Percentiles rank a stretch among this genome's conserved stretches.
phyloP scores from a whole-genome alignment of 306 rosid genomes.

The Rubus parviflorus region DNA sequence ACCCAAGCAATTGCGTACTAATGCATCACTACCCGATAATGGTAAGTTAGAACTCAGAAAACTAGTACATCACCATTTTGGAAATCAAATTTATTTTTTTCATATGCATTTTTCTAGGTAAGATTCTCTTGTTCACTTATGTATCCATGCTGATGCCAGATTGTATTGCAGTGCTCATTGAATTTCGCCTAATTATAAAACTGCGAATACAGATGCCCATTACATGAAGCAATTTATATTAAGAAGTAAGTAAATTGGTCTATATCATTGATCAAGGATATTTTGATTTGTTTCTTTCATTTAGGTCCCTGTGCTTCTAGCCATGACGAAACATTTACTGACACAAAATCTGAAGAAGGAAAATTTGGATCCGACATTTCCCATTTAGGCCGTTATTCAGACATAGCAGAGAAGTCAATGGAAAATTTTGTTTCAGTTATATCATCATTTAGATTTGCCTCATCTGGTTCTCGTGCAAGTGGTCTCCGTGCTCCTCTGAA shows the following conservation, averaged over 20 bases:
- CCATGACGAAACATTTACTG: constrained; percentile 25
- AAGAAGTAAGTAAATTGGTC: background rate
- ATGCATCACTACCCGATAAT: constrained; percentile 35
- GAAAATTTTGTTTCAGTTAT: constrained; percentile 74
- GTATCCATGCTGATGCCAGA: background rate
- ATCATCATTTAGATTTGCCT: constrained; percentile 60
- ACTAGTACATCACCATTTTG: constrained; percentile 13
- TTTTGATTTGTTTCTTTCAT: constrained; percentile 23
- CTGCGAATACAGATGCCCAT: background rate
- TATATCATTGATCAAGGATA: background rate
- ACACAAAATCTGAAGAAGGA: constrained; percentile 32
- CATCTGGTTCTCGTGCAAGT: constrained; percentile 85
- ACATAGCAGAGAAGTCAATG: constrained; percentile 79
- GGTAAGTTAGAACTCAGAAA: constrained; percentile 40
- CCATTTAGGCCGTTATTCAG: constrained; percentile 66
- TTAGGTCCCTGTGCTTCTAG: constrained; percentile 38
- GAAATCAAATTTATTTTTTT: constrained; percentile 4
- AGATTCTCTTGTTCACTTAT: background rate
- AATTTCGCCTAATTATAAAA: background rate
- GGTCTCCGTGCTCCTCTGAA: constrained; percentile 88
- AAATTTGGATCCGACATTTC: constrained; percentile 85
- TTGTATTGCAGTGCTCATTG: background rate
- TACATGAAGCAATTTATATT: background rate
- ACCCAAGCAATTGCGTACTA: constrained; percentile 35
- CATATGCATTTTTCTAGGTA: background rate